Conservation (phyloP, 169 alveolate species). For the Theileria luwenshuni region DNA sequence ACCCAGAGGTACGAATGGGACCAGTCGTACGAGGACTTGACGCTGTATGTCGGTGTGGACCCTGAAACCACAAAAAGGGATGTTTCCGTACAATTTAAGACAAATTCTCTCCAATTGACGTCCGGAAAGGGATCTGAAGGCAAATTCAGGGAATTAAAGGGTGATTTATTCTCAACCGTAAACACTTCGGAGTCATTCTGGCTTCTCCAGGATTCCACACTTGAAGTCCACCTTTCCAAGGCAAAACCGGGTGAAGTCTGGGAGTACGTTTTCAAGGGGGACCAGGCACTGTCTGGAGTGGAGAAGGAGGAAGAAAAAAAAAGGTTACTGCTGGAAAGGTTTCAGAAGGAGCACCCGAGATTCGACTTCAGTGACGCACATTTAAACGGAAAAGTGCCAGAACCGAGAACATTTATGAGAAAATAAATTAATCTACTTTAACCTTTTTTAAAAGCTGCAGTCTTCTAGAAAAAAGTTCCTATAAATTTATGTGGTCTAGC, state of each 20-base stretch:
- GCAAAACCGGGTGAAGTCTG: slow-evolving; percentile 57
- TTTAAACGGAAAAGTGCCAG: slow-evolving; percentile 77
- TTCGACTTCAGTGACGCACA: slow-evolving; percentile 78
- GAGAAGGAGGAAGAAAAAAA: slow-evolving; percentile 62
- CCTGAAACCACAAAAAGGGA: slow-evolving; percentile 36
- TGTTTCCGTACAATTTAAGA: slow-evolving; percentile 28
- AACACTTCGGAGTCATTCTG: slow-evolving; percentile 41
- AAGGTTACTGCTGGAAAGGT: slow-evolving; percentile 72
- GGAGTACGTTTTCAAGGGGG: slow-evolving; percentile 55
- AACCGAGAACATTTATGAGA: slow-evolving; percentile 77
- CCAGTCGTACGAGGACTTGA: slow-evolving; percentile 51
- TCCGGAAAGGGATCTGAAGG: neutral
- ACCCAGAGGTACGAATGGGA: slow-evolving; percentile 54
- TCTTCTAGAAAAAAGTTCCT: slow-evolving; percentile 26
- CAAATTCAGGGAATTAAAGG: slow-evolving; percentile 2
- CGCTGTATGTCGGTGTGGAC: slow-evolving; percentile 39
- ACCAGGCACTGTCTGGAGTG: slow-evolving; percentile 12
- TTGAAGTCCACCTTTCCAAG: slow-evolving; percentile 56
- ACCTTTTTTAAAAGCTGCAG: slow-evolving; percentile 1
- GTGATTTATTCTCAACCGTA: slow-evolving; percentile 28
- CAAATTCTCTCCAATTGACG: slow-evolving; percentile 21
- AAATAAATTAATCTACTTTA: neutral
- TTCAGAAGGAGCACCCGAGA: slow-evolving; percentile 77
- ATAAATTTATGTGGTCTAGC: neutral
- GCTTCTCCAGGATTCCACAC: slow-evolving; percentile 44